phyloP scores from a whole-genome alignment of 768 basidiomycete species.

The Rhodosporidiobolus odoratus region DNA sequence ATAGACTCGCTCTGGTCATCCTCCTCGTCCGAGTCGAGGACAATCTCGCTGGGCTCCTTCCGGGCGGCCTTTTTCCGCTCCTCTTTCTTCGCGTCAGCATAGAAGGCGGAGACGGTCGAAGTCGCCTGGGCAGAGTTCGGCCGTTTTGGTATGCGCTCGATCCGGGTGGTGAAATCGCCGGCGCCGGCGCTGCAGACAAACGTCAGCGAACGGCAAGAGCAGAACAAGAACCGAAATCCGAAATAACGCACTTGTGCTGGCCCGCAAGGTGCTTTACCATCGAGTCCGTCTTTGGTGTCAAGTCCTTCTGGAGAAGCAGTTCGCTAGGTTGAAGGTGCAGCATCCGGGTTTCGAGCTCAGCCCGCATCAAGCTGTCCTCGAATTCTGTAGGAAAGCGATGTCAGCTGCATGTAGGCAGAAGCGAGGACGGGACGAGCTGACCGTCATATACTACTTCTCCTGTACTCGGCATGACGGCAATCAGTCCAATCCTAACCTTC shows the following conservation, averaged over 20 bases:
- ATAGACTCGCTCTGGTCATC: background rate
- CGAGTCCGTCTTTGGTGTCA: slow-evolving; percentile 68
- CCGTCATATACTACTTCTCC: slow-evolving; percentile 93
- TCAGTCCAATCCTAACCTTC: slow-evolving; percentile 59
- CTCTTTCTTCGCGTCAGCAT: slow-evolving; percentile 3
- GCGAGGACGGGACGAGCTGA: background rate
- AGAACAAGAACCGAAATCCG: background rate
- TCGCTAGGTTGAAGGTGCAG: slow-evolving; percentile 79
- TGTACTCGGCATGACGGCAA: slow-evolving; percentile 75
- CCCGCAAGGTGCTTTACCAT: slow-evolving; percentile 63
- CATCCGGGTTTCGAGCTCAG: slow-evolving; percentile 87
- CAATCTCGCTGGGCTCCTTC: slow-evolving; percentile 33
- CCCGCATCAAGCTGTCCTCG: slow-evolving; percentile 72
- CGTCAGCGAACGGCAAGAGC: slow-evolving; percentile 50
- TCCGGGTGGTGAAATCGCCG: slow-evolving; percentile 13
- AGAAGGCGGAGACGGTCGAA: slow-evolving; percentile 13
- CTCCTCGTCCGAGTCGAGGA: slow-evolving; percentile 46
- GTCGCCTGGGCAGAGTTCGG: slow-evolving; percentile 6
- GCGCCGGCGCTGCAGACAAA: slow-evolving; percentile 1
- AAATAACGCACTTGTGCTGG: slow-evolving; percentile 19
- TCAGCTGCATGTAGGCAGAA: background rate
- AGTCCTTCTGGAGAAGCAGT: slow-evolving; percentile 50
- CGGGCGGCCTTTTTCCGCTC: background rate
- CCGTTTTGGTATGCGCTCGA: slow-evolving; percentile 29
- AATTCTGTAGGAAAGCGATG: slow-evolving; percentile 16